These are phyloP conservation scores for Didymella arachidicola DNA, from an alignment of 2,329 filamentous ascomycete species.

Conservation along the genomic window DNA sequence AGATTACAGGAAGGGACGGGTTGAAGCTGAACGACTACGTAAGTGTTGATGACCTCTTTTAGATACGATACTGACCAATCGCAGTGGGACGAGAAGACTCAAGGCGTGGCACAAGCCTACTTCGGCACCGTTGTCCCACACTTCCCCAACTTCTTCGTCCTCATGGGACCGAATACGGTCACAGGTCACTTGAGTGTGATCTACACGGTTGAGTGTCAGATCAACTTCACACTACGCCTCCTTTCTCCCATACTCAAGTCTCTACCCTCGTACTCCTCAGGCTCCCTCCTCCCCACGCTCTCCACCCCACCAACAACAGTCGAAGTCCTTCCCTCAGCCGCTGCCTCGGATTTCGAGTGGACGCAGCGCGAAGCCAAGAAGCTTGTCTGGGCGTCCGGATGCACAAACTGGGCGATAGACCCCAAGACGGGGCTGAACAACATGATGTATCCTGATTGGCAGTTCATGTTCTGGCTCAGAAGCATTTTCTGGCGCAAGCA, in stretches of 20 bases:
- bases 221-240: slow-evolving; percentile 57
- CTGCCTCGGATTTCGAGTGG: slow-evolving; percentile 46
- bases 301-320: slow-evolving; percentile 38
- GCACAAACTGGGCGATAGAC: slow-evolving; percentile 62
- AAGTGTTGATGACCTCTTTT: slow-evolving; percentile 10
- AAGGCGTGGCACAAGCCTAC: slow-evolving; percentile 55
- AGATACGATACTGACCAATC: slow-evolving; percentile 4
- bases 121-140: slow-evolving; percentile 58
- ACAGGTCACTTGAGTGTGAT: slow-evolving; percentile 61
- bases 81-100: slow-evolving; percentile 51
- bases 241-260: slow-evolving; percentile 53
- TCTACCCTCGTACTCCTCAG: slow-evolving; percentile 38
- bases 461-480: slow-evolving; percentile 59
- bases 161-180: slow-evolving; percentile 51
- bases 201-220: slow-evolving; percentile 61
- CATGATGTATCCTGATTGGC: slow-evolving; percentile 62
- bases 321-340: slow-evolving; percentile 50
- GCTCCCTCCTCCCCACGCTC: slow-evolving; percentile 32
- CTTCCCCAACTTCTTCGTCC: slow-evolving; percentile 36
- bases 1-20: slow-evolving; percentile 56
- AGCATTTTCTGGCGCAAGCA: slow-evolving; percentile 55
- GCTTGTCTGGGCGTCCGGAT: slow-evolving; percentile 60
- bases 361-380: slow-evolving; percentile 54
- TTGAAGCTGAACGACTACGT: slow-evolving; percentile 51
- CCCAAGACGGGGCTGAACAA: slow-evolving; percentile 57